Percentiles rank a stretch among this genome's conserved stretches.
These are phyloP conservation scores for Aspergillus baeticus DNA, from an alignment of 495 filamentous ascomycete genomes.

Conservation along the genomic window DNA sequence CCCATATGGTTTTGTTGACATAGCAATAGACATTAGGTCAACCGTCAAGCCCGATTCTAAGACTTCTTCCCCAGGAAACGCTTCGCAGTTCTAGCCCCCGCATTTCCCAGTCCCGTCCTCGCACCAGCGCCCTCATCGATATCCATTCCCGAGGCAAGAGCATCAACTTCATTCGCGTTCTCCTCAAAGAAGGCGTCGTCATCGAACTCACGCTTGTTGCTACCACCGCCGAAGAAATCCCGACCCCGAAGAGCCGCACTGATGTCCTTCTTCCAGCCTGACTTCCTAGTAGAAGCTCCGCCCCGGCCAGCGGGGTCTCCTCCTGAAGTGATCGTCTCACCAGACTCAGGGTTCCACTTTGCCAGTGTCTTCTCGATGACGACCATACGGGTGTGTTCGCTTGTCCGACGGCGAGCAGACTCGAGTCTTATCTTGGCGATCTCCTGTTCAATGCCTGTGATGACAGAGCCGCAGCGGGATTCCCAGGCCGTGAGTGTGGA, in stretches of 20 bases:
- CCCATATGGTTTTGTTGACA: no score
- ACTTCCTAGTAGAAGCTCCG: constrained; percentile 8
- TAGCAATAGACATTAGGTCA: not conserved
- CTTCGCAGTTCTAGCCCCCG: constrained; percentile 34
- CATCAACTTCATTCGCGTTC: constrained; percentile 53
- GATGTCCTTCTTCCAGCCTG: constrained; percentile 25
- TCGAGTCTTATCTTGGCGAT: constrained; percentile 56
- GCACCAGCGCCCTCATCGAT: constrained; percentile 41
- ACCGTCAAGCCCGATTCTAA: no score
- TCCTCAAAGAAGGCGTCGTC: constrained; percentile 45
- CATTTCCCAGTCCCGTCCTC: constrained; percentile 16
- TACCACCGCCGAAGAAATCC: constrained; percentile 23
- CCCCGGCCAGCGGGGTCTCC: constrained; percentile 2
- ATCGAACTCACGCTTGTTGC: constrained; percentile 45
- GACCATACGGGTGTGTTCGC: constrained; percentile 45
- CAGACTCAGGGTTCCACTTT: constrained; percentile 19
- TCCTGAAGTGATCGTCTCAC: not conserved
- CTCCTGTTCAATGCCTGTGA: constrained; percentile 71
- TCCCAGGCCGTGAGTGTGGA: constrained; percentile 70
- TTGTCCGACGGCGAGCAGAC: constrained; percentile 52
- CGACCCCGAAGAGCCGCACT: constrained; percentile 28
- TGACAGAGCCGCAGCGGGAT: constrained; percentile 68
- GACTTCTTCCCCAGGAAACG: constrained; percentile 42
- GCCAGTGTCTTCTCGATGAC: constrained; percentile 47
- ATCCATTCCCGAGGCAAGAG: constrained; percentile 54